These are phyloP conservation scores for Tulasnella sp. DNA, from an alignment of 768 basidiomycete species.

Conservation along the genomic window DNA sequence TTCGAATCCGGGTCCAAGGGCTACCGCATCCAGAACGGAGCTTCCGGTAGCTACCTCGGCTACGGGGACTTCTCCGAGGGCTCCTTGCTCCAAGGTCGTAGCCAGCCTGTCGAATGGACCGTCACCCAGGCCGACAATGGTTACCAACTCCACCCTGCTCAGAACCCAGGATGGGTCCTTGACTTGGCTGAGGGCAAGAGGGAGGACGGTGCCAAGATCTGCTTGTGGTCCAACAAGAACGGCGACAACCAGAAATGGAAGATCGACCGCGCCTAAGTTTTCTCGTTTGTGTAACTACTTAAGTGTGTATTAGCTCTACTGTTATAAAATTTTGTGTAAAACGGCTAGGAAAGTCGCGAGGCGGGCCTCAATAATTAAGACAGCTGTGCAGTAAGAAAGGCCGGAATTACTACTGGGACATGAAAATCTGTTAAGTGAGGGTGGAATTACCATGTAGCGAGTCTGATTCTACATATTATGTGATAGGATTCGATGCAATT, in stretches of 20 bases:
- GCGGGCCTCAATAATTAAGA: no score
- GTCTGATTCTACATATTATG: no score
- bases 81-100: not conserved
- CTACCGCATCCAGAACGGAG: conserved; percentile 12
- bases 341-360: no score
- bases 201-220: conserved; percentile 23
- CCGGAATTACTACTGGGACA: no score
- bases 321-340: no score
- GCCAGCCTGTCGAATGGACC: not conserved
- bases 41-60: conserved; percentile 13
- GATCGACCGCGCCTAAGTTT: not conserved
- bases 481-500: no score
- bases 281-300: not conserved
- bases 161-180: not conserved
- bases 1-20: not conserved
- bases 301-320: no score
- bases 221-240: not conserved
- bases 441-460: no score
- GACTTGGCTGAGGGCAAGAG: conserved; percentile 10
- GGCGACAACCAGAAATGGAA: conserved; percentile 5
- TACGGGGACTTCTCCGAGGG: not conserved
- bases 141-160: conserved; percentile 4
- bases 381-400: no score
- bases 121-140: conserved; percentile 3
- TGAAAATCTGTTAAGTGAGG: no score